Evolutionary conservation across 2,329 filamentous ascomycete species (phyloP).

Genomic region (Huntiella savannae): DNA sequence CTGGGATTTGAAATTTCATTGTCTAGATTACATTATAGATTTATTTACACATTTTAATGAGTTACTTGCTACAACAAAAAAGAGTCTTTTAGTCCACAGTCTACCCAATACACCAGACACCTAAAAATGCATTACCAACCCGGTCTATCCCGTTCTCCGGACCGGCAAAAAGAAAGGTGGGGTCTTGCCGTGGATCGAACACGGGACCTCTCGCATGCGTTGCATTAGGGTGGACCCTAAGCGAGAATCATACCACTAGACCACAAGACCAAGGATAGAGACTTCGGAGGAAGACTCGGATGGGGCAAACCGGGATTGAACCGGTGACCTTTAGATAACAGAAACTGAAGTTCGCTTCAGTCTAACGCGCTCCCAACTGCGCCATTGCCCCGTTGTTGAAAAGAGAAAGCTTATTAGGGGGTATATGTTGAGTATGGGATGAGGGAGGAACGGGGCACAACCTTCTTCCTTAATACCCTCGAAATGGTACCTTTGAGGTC

Average conservation of each 20-base stretch:
- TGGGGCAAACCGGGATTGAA: constrained; percentile 8
- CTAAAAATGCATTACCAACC: neutral
- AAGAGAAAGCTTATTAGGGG: neutral
- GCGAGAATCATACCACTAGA: constrained; percentile 56
- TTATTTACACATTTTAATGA: neutral
- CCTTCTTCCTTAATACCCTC: too few species aligned
- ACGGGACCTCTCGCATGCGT: constrained; percentile 14
- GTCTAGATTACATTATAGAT: neutral
- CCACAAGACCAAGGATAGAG: constrained; percentile 25
- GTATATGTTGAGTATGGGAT: too few species aligned
- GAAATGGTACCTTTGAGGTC: too few species aligned
- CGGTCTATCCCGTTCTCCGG: neutral
- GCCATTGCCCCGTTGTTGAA: neutral
- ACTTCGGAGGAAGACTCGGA: neutral
- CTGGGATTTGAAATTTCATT: constrained; percentile 20
- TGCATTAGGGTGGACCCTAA: constrained; percentile 32
- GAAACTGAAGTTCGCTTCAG: constrained; percentile 7
- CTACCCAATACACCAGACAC: neutral
- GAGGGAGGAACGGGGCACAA: too few species aligned
- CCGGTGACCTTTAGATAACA: constrained; percentile 7
- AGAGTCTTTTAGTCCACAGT: neutral
- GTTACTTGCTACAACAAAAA: neutral
- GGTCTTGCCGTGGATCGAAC: constrained; percentile 14
- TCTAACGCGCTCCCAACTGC: constrained; percentile 7
- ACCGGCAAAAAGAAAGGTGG: neutral